Conservation (phyloP, 768 basidiomycete species). For the Mycena crocata region DNA sequence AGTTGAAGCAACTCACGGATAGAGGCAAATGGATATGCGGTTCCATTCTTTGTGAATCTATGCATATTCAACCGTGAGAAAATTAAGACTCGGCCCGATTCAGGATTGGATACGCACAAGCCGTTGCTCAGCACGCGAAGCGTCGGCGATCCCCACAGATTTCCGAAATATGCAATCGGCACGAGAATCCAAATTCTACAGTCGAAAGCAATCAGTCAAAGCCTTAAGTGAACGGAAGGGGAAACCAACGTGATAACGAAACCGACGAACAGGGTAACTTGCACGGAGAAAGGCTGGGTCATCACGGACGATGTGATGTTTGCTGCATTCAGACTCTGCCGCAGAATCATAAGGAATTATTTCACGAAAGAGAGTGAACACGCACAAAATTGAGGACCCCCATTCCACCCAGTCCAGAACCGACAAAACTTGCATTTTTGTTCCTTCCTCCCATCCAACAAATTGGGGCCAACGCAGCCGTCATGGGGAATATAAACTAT, state of each 20-base stretch:
- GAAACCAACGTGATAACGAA: conserved; percentile 8
- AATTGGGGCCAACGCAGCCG: conserved; percentile 5
- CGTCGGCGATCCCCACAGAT: conserved; percentile 14
- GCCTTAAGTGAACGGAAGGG: background rate
- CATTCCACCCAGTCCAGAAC: conserved; percentile 16
- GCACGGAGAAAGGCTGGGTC: conserved; percentile 14
- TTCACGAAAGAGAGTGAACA: no score
- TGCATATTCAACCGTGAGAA: background rate
- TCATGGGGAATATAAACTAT: conserved; percentile 18
- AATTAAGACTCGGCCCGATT: background rate
- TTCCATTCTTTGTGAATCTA: conserved; percentile 21
- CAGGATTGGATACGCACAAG: background rate
- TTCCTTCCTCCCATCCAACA: conserved; percentile 15
- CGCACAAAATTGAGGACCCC: conserved; percentile 9
- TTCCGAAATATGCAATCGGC: conserved; percentile 15
- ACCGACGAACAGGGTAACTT: conserved; percentile 3
- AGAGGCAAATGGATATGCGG: conserved; percentile 1
- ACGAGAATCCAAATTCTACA: conserved; percentile 18
- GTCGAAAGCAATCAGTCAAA: no score
- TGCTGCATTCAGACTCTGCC: conserved; percentile 2
- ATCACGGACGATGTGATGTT: conserved; percentile 12
- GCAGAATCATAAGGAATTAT: no score
- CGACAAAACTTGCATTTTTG: conserved; percentile 8
- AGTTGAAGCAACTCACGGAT: background rate
- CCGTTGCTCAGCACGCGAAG: conserved; percentile 19